Evolutionary conservation across 768 basidiomycete genomes (phyloP).

Genomic region (Nidularia pulvinata): DNA sequence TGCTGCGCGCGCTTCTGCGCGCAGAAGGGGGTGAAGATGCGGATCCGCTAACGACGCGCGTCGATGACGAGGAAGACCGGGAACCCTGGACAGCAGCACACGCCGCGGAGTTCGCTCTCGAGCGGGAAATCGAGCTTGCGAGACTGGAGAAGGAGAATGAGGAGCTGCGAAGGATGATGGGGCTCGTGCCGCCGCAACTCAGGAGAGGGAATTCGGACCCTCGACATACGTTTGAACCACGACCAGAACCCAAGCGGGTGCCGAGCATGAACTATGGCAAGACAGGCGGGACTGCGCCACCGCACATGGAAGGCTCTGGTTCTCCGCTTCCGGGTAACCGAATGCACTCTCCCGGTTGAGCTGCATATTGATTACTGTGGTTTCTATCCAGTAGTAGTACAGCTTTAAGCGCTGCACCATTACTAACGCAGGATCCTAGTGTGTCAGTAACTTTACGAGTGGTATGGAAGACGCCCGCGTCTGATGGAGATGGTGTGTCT

Average conservation of each 20-base stretch:
- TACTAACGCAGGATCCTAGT: no score
- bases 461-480: neutral
- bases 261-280: conserved; percentile 16
- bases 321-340: conserved; percentile 44
- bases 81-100: conserved; percentile 35
- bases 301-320: conserved; percentile 21
- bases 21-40: conserved; percentile 66
- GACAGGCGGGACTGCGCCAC: conserved; percentile 17
- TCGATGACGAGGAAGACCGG: conserved; percentile 30
- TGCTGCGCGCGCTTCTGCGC: conserved; percentile 71
- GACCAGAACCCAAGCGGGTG: conserved; percentile 18
- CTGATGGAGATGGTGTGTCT: no score
- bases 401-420: neutral
- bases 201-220: conserved; percentile 16
- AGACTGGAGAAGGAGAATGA: conserved; percentile 89
- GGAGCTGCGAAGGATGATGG: conserved; percentile 72
- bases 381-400: neutral
- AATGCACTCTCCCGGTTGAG: conserved; percentile 17
- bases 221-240: conserved; percentile 13
- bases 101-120: conserved; percentile 75
- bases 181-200: conserved; percentile 32
- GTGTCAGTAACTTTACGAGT: neutral
- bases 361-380: neutral
- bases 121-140: conserved; percentile 89
- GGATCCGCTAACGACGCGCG: conserved; percentile 15